phyloP scores from a whole-genome alignment of 495 filamentous ascomycete genomes.

The Lasiosphaeriaceae sp. region DNA sequence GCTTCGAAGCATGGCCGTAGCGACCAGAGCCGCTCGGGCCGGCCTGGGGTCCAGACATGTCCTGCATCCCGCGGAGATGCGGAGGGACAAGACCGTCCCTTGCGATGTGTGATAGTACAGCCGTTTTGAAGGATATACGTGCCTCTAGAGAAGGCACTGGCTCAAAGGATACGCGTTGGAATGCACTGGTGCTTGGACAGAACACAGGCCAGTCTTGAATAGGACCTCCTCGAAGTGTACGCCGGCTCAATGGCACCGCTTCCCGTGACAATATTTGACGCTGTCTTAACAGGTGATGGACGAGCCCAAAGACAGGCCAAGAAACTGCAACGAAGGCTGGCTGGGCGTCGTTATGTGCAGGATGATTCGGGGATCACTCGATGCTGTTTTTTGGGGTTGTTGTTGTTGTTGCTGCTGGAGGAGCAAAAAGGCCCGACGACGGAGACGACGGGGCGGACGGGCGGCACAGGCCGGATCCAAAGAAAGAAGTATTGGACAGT shows the following conservation, averaged over 20 bases:
- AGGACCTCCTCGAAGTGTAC: background rate
- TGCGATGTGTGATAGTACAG: constrained; percentile 60
- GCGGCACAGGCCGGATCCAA: constrained; percentile 12
- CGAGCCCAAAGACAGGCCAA: background rate
- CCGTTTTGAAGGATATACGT: constrained; percentile 64
- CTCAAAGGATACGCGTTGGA: constrained; percentile 21
- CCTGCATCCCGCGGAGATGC: constrained; percentile 86
- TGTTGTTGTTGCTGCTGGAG: background rate
- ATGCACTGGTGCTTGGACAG: constrained; percentile 11
- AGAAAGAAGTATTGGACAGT: constrained; percentile 24
- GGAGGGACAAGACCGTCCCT: constrained; percentile 74
- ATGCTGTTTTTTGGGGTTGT: background rate
- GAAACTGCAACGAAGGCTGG: background rate
- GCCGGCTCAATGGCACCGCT: background rate
- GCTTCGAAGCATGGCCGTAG: constrained; percentile 66
- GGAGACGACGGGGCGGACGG: constrained; percentile 1
- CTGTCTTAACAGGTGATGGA: background rate
- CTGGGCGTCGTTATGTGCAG: background rate
- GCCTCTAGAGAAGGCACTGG: constrained; percentile 48
- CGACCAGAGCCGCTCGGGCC: constrained; percentile 53
- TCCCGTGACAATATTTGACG: background rate
- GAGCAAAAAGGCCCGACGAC: background rate
- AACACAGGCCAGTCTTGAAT: background rate
- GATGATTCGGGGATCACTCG: background rate
- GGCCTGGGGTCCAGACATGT: constrained; percentile 60